Conservation (phyloP, 208 protist genomes). For the Wallacemonas rigidus region DNA sequence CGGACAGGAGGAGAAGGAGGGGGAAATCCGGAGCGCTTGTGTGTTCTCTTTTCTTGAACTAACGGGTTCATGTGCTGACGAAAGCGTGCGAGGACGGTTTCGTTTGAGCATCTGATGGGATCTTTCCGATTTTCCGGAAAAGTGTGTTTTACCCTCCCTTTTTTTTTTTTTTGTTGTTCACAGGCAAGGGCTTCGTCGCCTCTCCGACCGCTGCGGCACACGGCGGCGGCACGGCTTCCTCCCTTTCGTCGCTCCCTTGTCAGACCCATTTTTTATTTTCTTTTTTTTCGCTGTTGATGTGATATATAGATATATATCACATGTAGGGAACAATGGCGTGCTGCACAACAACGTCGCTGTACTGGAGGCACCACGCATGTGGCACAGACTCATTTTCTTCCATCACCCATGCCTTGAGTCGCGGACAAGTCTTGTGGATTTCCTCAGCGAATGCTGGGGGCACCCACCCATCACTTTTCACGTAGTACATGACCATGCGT, state of each 20-base stretch:
- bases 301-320: not conserved
- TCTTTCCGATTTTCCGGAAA: too few relatives aligned
- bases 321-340: conserved; percentile 43
- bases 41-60: too few relatives aligned
- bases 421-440: conserved; percentile 39
- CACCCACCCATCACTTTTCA: conserved; percentile 59
- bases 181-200: too few relatives aligned
- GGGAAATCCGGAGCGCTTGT: not conserved
- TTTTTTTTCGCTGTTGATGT: not conserved
- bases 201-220: too few relatives aligned
- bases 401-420: conserved; percentile 43
- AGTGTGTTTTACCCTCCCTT: too few relatives aligned
- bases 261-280: not conserved
- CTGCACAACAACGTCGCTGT: conserved; percentile 52
- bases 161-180: too few relatives aligned
- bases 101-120: too few relatives aligned
- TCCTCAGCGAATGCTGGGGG: conserved; percentile 48
- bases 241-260: not conserved
- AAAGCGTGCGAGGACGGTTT: too few relatives aligned
- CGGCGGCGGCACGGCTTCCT: too few relatives aligned
- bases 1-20: not conserved
- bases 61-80: too few relatives aligned
- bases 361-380: conserved; percentile 71
- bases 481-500: conserved; percentile 73
- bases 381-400: conserved; percentile 44